A percentile compares a stretch with the other conserved stretches of the same genome.
Conservation (phyloP, 2,329 filamentous ascomycete species). For the Piedraia hortae region DNA sequence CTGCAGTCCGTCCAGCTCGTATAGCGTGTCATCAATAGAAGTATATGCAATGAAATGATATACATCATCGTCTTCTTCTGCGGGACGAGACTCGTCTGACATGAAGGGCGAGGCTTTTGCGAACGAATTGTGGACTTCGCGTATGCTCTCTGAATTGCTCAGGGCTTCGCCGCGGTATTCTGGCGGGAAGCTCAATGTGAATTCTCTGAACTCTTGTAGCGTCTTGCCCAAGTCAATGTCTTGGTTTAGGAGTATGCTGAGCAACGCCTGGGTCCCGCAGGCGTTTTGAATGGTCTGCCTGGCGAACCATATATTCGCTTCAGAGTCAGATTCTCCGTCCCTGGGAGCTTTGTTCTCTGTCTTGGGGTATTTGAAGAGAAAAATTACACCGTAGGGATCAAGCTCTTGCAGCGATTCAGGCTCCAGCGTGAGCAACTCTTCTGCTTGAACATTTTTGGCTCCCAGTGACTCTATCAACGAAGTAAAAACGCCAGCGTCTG, state of each 20-base stretch:
- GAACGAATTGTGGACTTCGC: conserved; percentile 64
- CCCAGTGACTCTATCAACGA: conserved; percentile 81
- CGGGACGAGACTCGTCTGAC: conserved; percentile 56
- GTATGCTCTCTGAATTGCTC: conserved; percentile 32
- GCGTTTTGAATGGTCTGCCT: conserved; percentile 96
- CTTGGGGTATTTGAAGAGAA: conserved; percentile 89
- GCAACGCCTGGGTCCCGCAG: conserved; percentile 82
- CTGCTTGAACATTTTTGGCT: conserved; percentile 82
- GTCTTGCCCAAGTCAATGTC: conserved; percentile 41
- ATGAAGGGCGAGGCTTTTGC: conserved; percentile 70
- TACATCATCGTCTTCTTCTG: conserved; percentile 56
- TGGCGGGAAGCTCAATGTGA: conserved; percentile 54
- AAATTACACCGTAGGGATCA: conserved; percentile 47
- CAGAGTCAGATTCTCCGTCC: conserved; percentile 58
- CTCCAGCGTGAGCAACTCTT: conserved; percentile 80
- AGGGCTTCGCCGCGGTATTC: conserved; percentile 40
- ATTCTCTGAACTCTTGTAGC: conserved; percentile 59
- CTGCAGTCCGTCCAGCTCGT: conserved; percentile 87
- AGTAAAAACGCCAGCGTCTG: conserved; percentile 53
- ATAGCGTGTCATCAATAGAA: conserved; percentile 48
- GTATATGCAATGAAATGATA: conserved; percentile 98
- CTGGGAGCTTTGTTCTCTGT: conserved; percentile 35
- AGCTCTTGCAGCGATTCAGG: conserved; percentile 41
- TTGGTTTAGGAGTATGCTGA: conserved; percentile 79
- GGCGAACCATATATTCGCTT: conserved; percentile 71